phyloP scores from a whole-genome alignment of 2,329 filamentous ascomycete species.

The Emmonsia crescens region DNA sequence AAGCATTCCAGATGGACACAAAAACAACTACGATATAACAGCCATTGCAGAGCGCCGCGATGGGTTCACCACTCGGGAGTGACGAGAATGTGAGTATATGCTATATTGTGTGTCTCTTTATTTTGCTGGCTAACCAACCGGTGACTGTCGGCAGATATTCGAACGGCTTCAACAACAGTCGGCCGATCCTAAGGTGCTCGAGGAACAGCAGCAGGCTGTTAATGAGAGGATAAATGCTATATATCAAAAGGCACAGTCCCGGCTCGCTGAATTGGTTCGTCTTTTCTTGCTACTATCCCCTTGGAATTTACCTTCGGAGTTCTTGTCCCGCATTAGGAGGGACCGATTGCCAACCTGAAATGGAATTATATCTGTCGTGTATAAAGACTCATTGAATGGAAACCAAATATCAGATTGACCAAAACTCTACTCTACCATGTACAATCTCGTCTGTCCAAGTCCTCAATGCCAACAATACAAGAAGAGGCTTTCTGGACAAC shows the following conservation, averaged over 20 bases:
- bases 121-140: conserved; percentile 5
- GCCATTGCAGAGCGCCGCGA: conserved; percentile 29
- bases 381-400: neutral
- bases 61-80: conserved; percentile 33
- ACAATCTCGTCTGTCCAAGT: conserved; percentile 78
- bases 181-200: conserved; percentile 47
- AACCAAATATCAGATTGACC: conserved; percentile 48
- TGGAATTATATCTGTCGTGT: neutral
- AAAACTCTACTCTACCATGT: conserved; percentile 78
- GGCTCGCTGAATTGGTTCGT: conserved; percentile 54
- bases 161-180: conserved; percentile 38
- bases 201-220: conserved; percentile 50
- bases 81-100: conserved; percentile 32
- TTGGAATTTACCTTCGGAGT: too few relatives aligned
- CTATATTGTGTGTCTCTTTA: neutral
- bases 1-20: neutral
- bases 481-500: conserved; percentile 69
- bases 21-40: neutral
- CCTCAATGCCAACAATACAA: conserved; percentile 72
- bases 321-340: neutral
- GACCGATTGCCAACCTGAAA: neutral
- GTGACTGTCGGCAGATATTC: conserved; percentile 22
- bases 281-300: neutral
- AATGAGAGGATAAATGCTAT: conserved; percentile 48
- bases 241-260: conserved; percentile 51